These are phyloP conservation scores for Boletus speciosus DNA, from an alignment of 768 basidiomycete species.

Conservation along the genomic window DNA sequence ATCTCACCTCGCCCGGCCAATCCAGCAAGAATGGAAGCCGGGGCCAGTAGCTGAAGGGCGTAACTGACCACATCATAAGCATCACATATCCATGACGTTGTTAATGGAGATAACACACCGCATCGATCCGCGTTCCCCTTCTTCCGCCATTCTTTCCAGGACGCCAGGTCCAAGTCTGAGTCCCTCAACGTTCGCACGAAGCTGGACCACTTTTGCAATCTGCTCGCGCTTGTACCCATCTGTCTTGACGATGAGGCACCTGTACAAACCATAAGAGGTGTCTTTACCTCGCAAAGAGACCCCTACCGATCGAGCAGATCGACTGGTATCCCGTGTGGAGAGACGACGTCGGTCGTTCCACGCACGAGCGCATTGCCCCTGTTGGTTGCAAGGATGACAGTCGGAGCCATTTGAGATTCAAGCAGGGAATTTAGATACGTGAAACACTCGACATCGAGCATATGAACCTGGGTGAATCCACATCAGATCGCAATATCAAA, in stretches of 20 bases:
- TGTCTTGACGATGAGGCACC: slow-evolving; percentile 95
- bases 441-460: slow-evolving; percentile 99
- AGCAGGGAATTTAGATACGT: slow-evolving; percentile 95
- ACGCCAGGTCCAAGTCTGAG: slow-evolving; percentile 73
- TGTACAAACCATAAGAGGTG: slow-evolving; percentile 27
- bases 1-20: slow-evolving; percentile 79
- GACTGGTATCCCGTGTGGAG: slow-evolving; percentile 91
- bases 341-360: slow-evolving; percentile 86
- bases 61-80: slow-evolving; percentile 49
- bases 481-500: slow-evolving; percentile 2
- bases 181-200: slow-evolving; percentile 85
- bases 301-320: slow-evolving; percentile 88
- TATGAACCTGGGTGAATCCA: slow-evolving; percentile 73
- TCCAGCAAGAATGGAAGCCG: slow-evolving; percentile 82
- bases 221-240: slow-evolving; percentile 79
- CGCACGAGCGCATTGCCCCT: slow-evolving; percentile 89
- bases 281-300: neutral
- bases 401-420: slow-evolving; percentile 95
- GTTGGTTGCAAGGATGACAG: slow-evolving; percentile 96
- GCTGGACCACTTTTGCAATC: slow-evolving; percentile 80
- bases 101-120: slow-evolving; percentile 44
- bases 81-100: slow-evolving; percentile 8
- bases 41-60: slow-evolving; percentile 86
- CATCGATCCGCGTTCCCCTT: slow-evolving; percentile 80
- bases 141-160: slow-evolving; percentile 72